Base-by-base conservation (phyloP, 2,329 filamentous ascomycete species). In the Claviceps pazoutovae region DNA sequence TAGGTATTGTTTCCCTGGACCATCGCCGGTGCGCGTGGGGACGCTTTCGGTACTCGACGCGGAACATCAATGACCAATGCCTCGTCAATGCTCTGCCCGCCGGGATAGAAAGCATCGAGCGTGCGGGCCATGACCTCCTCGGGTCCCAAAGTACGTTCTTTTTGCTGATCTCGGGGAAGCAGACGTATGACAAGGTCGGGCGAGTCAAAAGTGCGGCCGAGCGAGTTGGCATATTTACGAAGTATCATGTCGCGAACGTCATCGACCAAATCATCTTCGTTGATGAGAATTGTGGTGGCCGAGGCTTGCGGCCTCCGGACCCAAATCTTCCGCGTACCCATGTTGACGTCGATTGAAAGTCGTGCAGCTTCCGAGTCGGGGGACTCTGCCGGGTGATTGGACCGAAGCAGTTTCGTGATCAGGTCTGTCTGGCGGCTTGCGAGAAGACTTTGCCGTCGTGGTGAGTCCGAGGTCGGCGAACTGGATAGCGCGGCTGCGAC, bases 241-340 rank as follows among this genome's bases (percentile, higher is more conserved):
- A 97, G 72, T 53, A 97, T 93, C 74, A 88, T 81, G 59, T 96
- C 93, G 60, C 91, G 85, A 55, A 95, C 84, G 68, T 96, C 91
- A 66, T 98, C 93, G 53, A 97, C 90, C 60, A 97, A 71, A 63
- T 95, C 89, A 61, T 94, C 88, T 61, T 95, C 86, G 59, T 81
- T 77, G 60, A 95, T 86, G 55, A 84, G 82, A 51, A 98, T 84
- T 61, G 93, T 75, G 14, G 93, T 98, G 41, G 91, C 82, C 52
- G 91, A 96, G 54, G 83, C 86, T 57, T 84, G 79, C 19, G 86
- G 86, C 61, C 91, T 79, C 73, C 86, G 93, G 64, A 97, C 91
- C 93, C 93, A 98, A 60, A 97, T 83, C 74, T 95, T 96, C 65
- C 88, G 79, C 53, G 76, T 80, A 57, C 79, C 70, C 79, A 83